Conservation (phyloP, 805 yeast genomes). For the Candida taoyuanica region DNA sequence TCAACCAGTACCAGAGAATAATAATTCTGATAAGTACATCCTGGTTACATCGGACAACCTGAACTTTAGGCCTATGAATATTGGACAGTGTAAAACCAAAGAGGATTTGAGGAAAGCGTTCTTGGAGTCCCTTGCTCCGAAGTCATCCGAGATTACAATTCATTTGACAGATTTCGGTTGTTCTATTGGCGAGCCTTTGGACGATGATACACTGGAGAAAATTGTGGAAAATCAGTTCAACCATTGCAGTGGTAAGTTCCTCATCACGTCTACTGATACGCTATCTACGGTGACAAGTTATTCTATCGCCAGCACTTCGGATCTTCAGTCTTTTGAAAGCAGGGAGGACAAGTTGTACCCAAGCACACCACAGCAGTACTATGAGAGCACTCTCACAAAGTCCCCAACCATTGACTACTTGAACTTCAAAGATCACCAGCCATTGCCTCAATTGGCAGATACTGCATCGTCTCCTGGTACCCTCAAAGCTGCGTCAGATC, state of each 20-base stretch:
- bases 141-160: conserved; percentile 30
- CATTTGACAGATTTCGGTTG: conserved; percentile 69
- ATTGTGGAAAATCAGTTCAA: conserved; percentile 34
- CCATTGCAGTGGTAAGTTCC: conserved; percentile 32
- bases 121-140: conserved; percentile 31
- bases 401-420: conserved; percentile 43
- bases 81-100: conserved; percentile 28
- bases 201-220: conserved; percentile 41
- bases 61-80: conserved; percentile 47
- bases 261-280: conserved; percentile 29
- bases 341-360: conserved; percentile 45
- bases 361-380: conserved; percentile 64
- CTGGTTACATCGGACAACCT: conserved; percentile 63
- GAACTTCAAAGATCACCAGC: conserved; percentile 40
- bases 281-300: conserved; percentile 39
- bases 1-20: conserved; percentile 33
- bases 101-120: conserved; percentile 38
- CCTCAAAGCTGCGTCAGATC: conserved; percentile 2
- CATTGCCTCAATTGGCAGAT: background rate
- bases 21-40: conserved; percentile 35
- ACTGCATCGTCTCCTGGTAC: conserved; percentile 1
- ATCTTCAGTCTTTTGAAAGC: conserved; percentile 49
- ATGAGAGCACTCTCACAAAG: conserved; percentile 38
- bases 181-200: conserved; percentile 50
- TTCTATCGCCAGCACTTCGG: conserved; percentile 38